These are phyloP conservation scores for Thermomyces lanuginosus DNA, from an alignment of 2,329 filamentous ascomycete species.

Conservation along the genomic window DNA sequence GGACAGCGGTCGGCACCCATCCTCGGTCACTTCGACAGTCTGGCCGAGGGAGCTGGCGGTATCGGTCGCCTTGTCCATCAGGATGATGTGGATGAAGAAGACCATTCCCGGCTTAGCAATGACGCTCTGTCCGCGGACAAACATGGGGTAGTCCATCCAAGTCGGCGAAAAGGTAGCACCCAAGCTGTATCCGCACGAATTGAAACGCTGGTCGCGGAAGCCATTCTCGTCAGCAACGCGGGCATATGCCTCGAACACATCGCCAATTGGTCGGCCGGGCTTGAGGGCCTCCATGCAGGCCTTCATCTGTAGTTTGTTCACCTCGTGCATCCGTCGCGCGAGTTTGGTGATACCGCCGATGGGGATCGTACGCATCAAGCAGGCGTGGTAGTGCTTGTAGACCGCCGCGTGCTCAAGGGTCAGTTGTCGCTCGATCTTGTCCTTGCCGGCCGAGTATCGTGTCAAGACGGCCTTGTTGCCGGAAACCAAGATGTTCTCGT, in stretches of 20 bases:
- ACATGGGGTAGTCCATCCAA: conserved; percentile 5
- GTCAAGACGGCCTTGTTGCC: conserved; percentile 19
- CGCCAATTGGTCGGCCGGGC: conserved; percentile 13
- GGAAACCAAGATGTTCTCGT: conserved; percentile 20
- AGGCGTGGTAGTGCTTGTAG: conserved; percentile 21
- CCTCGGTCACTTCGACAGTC: conserved; percentile 12
- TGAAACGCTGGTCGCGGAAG: conserved; percentile 16
- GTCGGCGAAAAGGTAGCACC: conserved; percentile 14
- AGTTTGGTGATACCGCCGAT: conserved; percentile 15
- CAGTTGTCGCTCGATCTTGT: conserved; percentile 17
- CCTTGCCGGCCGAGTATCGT: conserved; percentile 17
- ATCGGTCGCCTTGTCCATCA: conserved; percentile 20
- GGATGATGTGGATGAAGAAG: conserved; percentile 21
- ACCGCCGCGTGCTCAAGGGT: conserved; percentile 19
- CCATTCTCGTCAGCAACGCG: conserved; percentile 17
- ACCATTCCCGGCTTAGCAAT: conserved; percentile 15
- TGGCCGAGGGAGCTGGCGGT: conserved; percentile 20
- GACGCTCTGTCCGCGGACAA: conserved; percentile 3
- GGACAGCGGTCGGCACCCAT: conserved; percentile 16
- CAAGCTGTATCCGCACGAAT: conserved; percentile 15
- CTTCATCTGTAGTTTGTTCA: conserved; percentile 15
- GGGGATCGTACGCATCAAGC: conserved; percentile 19
- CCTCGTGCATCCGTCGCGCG: conserved; percentile 12
- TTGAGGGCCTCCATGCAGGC: conserved; percentile 14
- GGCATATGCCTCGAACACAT: conserved; percentile 14